Base-by-base conservation (phyloP, 2,329 filamentous ascomycete species). In the Colletotrichum sp. region DNA sequence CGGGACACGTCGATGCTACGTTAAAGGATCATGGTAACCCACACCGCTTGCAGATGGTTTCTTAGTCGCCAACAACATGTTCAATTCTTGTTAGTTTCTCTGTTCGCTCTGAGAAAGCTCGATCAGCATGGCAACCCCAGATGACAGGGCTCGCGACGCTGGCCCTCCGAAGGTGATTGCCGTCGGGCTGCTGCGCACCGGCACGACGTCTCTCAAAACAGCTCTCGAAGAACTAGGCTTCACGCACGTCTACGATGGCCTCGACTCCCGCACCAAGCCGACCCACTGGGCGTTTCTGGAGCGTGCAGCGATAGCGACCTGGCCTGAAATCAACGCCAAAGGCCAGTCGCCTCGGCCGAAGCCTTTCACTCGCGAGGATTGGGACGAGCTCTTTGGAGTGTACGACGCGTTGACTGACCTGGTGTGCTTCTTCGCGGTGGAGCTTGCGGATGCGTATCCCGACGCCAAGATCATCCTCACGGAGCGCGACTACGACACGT, bases 401-500 rank as follows among this genome's bases (percentile, higher is more conserved):
- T 81, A 70, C 66, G 81, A 83, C 61, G 82, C 78, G 1, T 72
- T 69, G 3, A 83, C 82, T 0, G 82, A 84, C 59, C 43, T 81
- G 12, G 80, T 79, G 0, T 76, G 77, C 4, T 18, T 79, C 5
- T 84, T 57, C 6, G 79, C 76, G 2, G 70, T 78, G 2, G 76
- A 80, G 34, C 70, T 84, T 5, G 80, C 83, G 55, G 65, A 77
- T 13, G 68, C 72, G 0, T 84, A 83, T 11, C 82, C 82, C 0
- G 78, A 83, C 0, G 83, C 82, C 3, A 83, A 82, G 67, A 80
- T 84, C 34, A 75, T 84, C 1, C 75, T 84, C 0, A 79, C 80
- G 4, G 73, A 79, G 7, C 78, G 82, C 4, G 78, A 82, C 47
- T 82, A 77, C 33, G 81, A 82, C 1, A 74, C 68, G 12, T 83